These are phyloP conservation scores for Colletotrichum sp. DNA, from an alignment of 2,329 filamentous ascomycete species.

Conservation along the genomic window DNA sequence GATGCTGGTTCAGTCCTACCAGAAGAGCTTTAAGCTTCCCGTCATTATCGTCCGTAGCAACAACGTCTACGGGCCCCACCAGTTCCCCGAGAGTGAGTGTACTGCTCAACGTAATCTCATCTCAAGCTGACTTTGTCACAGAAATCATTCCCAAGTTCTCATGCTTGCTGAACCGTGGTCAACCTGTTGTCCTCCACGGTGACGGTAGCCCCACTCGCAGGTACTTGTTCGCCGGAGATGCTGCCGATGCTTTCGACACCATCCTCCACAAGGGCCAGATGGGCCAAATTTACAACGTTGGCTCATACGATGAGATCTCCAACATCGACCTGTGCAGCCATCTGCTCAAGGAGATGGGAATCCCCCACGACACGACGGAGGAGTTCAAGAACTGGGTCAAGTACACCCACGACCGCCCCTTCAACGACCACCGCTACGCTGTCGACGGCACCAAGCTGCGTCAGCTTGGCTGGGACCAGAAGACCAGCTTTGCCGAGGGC, in stretches of 20 bases:
- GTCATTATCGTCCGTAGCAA: slow-evolving; percentile 82
- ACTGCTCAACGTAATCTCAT: neutral
- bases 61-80: slow-evolving; percentile 86
- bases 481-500: slow-evolving; percentile 67
- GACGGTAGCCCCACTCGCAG: slow-evolving; percentile 76
- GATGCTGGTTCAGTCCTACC: slow-evolving; percentile 87
- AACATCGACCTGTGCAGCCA: slow-evolving; percentile 72
- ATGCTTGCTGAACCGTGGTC: slow-evolving; percentile 69
- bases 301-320: slow-evolving; percentile 78
- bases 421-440: slow-evolving; percentile 77
- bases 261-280: slow-evolving; percentile 79
- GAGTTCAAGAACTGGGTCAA: slow-evolving; percentile 70
- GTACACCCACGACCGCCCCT: slow-evolving; percentile 79
- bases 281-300: slow-evolving; percentile 83
- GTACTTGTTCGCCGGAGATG: slow-evolving; percentile 81
- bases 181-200: slow-evolving; percentile 76
- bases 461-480: slow-evolving; percentile 72
- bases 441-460: slow-evolving; percentile 73
- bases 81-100: slow-evolving; percentile 80
- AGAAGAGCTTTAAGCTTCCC: slow-evolving; percentile 81
- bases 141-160: slow-evolving; percentile 87
- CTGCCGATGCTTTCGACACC: slow-evolving; percentile 82
- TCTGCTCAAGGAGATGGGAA: slow-evolving; percentile 67
- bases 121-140: slow-evolving; percentile 35
- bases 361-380: slow-evolving; percentile 53